Percentiles rank a stretch among this genome's conserved stretches.
These are phyloP conservation scores for Solanum pennellii DNA, from an alignment of 257 asterid species.

Conservation along the genomic window DNA sequence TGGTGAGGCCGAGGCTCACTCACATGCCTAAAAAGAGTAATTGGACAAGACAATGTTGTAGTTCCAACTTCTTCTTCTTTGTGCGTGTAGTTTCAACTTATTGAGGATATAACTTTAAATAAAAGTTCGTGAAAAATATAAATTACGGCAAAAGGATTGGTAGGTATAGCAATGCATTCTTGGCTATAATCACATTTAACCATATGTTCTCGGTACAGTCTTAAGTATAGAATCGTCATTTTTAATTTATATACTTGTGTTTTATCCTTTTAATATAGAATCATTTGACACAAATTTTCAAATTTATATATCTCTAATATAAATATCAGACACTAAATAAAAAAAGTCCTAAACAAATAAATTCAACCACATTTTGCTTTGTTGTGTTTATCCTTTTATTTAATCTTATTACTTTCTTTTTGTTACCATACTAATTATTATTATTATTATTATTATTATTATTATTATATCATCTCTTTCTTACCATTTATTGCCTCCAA, in stretches of 20 bases:
- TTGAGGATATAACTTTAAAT: too few relatives aligned
- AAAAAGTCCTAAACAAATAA: too few relatives aligned
- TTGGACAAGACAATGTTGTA: not conserved
- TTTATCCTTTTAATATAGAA: too few relatives aligned
- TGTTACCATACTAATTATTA: not conserved
- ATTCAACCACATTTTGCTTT: not conserved
- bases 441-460: not conserved
- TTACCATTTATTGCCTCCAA: not conserved
- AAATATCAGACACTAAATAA: too few relatives aligned
- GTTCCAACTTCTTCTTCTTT: fast-evolving
- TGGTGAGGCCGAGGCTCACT: not conserved
- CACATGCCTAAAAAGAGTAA: not conserved
- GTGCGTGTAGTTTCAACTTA: not conserved
- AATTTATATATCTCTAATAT: too few relatives aligned
- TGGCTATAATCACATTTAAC: not conserved
- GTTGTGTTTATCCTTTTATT: not conserved
- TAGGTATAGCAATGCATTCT: not conserved
- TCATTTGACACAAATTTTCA: too few relatives aligned
- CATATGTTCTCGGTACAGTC: not conserved
- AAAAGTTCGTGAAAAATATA: not conserved
- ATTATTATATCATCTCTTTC: not conserved
- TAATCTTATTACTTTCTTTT: not conserved
- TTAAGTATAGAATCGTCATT: not conserved
- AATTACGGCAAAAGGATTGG: too few relatives aligned
- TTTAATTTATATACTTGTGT: too few relatives aligned